Percentiles rank a stretch among this genome's conserved stretches.
phyloP scores from a whole-genome alignment of 371 early-diverging fungal genomes.

The Enterospora canceri region DNA sequence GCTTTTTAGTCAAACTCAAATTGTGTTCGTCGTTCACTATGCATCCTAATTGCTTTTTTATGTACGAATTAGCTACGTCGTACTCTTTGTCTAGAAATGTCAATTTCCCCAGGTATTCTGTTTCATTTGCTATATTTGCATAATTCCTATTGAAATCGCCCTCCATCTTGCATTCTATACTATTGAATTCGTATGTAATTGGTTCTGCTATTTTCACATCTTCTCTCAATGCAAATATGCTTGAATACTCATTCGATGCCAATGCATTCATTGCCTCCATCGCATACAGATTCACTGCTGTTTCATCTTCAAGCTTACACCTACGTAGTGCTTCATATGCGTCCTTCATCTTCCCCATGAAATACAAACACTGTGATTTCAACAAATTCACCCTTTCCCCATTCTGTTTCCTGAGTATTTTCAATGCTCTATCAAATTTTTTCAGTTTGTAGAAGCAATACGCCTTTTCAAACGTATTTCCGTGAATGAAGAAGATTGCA shows the following conservation, averaged over 20 bases:
- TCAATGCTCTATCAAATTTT: constrained; percentile 35
- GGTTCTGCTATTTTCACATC: constrained; percentile 8
- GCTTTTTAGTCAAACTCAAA: not conserved
- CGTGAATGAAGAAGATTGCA: constrained; percentile 24
- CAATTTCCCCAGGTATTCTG: constrained; percentile 11
- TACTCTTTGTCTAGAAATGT: not conserved
- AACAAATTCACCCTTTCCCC: constrained; percentile 18
- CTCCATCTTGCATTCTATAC: constrained; percentile 12
- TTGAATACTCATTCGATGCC: constrained; percentile 4
- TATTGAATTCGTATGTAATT: not conserved
- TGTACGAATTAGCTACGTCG: constrained; percentile 1
- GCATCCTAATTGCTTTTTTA: constrained; percentile 15
- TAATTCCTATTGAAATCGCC: constrained; percentile 25
- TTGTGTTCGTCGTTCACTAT: not conserved
- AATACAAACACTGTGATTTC: constrained; percentile 32
- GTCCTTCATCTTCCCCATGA: constrained; percentile 16
- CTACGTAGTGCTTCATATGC: constrained; percentile 20
- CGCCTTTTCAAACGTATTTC: constrained; percentile 31
- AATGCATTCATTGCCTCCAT: constrained; percentile 17
- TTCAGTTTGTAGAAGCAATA: constrained; percentile 42
- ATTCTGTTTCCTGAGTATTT: constrained; percentile 8
- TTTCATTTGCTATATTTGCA: constrained; percentile 17
- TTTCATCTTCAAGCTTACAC: not conserved
- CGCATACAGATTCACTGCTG: constrained; percentile 36
- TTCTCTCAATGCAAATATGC: constrained; percentile 12